phyloP scores from a whole-genome alignment of 2,329 filamentous ascomycete species.

The Exophiala viscosa region DNA sequence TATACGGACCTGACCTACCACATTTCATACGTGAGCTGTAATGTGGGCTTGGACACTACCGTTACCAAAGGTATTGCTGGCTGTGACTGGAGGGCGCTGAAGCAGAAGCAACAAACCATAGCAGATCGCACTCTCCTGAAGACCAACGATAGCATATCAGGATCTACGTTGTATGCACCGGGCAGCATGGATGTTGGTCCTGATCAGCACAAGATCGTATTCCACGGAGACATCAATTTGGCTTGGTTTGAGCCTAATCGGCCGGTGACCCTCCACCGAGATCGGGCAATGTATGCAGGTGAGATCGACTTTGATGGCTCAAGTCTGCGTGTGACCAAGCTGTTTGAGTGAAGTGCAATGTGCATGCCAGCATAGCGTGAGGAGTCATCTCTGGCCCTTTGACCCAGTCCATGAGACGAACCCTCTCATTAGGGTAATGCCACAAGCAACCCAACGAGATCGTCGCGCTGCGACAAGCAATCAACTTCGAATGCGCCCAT shows the following conservation, averaged over 20 bases:
- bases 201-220: constrained; percentile 14
- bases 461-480: no score
- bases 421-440: no score
- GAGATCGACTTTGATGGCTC: constrained; percentile 12
- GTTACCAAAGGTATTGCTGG: constrained; percentile 4
- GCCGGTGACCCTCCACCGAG: constrained; percentile 6
- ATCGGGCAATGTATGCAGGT: constrained; percentile 18
- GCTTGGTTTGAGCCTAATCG: constrained; percentile 14
- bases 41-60: constrained; percentile 13
- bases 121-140: constrained; percentile 13
- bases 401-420: no score
- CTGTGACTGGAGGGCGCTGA: constrained; percentile 16
- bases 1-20: constrained; percentile 16
- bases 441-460: no score
- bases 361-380: no score
- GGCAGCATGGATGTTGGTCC: constrained; percentile 20
- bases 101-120: constrained; percentile 10
- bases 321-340: constrained; percentile 4
- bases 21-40: constrained; percentile 17
- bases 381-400: no score
- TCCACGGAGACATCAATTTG: constrained; percentile 21
- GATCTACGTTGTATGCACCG: constrained; percentile 13
- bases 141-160: constrained; percentile 11
- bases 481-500: no score
- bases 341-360: not conserved